Percentiles rank a stretch among this genome's conserved stretches.
Conservation (phyloP, 2,329 filamentous ascomycete genomes). For the Clarireedia monteithiana region DNA sequence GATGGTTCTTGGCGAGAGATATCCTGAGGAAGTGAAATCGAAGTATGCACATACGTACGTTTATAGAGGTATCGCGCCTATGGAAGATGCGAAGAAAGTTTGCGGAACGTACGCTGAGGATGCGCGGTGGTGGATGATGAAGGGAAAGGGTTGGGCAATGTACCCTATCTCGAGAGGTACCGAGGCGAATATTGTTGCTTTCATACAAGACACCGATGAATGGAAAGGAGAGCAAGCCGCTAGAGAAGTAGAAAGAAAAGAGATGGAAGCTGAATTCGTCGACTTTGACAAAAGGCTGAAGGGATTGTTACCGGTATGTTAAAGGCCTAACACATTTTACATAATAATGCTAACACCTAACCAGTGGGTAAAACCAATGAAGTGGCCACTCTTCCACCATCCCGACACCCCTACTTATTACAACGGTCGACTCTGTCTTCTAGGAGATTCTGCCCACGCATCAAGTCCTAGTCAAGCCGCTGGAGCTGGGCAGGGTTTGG, state of each 20-base stretch:
- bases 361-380: slow-evolving; percentile 13
- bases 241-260: slow-evolving; percentile 33
- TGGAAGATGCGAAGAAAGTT: slow-evolving; percentile 39
- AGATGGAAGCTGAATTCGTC: slow-evolving; percentile 27
- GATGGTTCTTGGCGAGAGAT: slow-evolving; percentile 37
- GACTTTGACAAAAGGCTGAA: slow-evolving; percentile 29
- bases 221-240: slow-evolving; percentile 33
- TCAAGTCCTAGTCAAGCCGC: slow-evolving; percentile 50
- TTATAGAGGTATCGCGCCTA: slow-evolving; percentile 52
- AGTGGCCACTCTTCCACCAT: slow-evolving; percentile 16
- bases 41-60: slow-evolving; percentile 48
- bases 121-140: slow-evolving; percentile 35
- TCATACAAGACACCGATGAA: slow-evolving; percentile 34
- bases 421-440: slow-evolving; percentile 36
- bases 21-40: slow-evolving; percentile 22
- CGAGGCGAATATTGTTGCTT: slow-evolving; percentile 46
- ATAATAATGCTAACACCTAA: background rate
- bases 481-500: slow-evolving; percentile 48
- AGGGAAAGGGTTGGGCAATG: slow-evolving; percentile 44
- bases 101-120: background rate
- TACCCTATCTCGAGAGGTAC: slow-evolving; percentile 50
- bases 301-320: slow-evolving; percentile 13
- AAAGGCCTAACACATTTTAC: background rate
- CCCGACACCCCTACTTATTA: slow-evolving; percentile 33
- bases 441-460: slow-evolving; percentile 55